A percentile compares a stretch with the other conserved stretches of the same genome.
phyloP scores from a whole-genome alignment of 2,329 filamentous ascomycete genomes.

The Aspergillus niger region DNA sequence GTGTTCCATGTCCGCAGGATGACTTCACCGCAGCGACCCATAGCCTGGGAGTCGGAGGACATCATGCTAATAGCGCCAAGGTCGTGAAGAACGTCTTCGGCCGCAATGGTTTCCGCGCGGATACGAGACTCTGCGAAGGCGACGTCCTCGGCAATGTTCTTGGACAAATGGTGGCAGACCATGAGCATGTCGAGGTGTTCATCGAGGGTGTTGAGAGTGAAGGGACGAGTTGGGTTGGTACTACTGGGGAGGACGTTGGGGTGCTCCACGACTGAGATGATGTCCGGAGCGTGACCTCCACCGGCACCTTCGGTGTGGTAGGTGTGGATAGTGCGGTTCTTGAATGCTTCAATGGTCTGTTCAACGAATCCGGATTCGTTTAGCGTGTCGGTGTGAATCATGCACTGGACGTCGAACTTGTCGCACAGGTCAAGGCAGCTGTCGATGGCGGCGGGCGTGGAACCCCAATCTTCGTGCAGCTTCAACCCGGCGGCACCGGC shows the following conservation, averaged over 20 bases:
- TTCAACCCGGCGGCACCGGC: constrained; percentile 91
- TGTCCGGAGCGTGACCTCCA: constrained; percentile 92
- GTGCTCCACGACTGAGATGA: constrained; percentile 90
- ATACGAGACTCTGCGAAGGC: constrained; percentile 94
- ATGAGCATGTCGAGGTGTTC: constrained; percentile 98
- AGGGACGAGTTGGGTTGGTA: constrained; percentile 90
- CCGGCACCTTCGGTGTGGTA: constrained; percentile 97
- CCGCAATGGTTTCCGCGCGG: constrained; percentile 92
- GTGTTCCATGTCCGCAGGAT: constrained; percentile 94
- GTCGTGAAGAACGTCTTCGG: constrained; percentile 94
- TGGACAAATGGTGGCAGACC: constrained; percentile 93
- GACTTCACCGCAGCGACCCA: constrained; percentile 95
- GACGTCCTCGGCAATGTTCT: constrained; percentile 92
- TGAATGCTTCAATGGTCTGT: constrained; percentile 82
- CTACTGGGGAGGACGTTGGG: constrained; percentile 84
- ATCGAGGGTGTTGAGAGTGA: constrained; percentile 87
- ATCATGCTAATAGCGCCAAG: constrained; percentile 97
- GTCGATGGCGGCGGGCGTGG: constrained; percentile 88
- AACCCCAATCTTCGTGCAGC: constrained; percentile 95
- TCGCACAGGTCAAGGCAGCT: constrained; percentile 83
- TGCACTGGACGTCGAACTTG: constrained; percentile 85
- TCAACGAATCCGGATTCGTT: constrained; percentile 98
- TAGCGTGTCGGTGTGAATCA: constrained; percentile 93
- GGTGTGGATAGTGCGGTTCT: constrained; percentile 85
- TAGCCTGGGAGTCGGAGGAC: constrained; percentile 91